A percentile compares a stretch with the other conserved stretches of the same genome.
Conservation (phyloP, 1,284 basidiomycete species). For the Fomes fomentarius region DNA sequence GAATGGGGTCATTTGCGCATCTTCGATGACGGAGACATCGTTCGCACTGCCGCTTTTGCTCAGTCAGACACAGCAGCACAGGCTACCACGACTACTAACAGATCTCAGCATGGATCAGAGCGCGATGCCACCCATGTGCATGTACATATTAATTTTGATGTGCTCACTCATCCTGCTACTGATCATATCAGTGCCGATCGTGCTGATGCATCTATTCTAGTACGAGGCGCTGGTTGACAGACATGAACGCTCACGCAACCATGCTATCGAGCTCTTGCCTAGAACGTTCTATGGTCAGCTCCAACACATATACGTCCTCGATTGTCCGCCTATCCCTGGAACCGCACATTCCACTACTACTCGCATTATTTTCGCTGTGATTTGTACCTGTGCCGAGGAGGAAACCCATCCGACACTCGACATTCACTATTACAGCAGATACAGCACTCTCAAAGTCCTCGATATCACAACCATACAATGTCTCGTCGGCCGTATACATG, state of each 20-base stretch:
- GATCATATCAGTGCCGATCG: too few relatives aligned
- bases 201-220: background rate
- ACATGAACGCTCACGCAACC: constrained; percentile 1
- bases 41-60: too few relatives aligned
- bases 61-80: too few relatives aligned
- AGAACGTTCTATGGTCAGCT: constrained; percentile 18
- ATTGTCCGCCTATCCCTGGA: background rate
- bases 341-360: background rate
- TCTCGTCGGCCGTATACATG: constrained; percentile 10
- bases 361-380: constrained; percentile 1
- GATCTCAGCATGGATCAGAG: too few relatives aligned
- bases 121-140: constrained; percentile 8
- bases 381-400: background rate
- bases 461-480: constrained; percentile 17
- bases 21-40: too few relatives aligned
- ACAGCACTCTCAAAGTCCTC: background rate
- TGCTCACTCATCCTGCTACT: too few relatives aligned
- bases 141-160: constrained; percentile 1
- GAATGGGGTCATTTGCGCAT: too few relatives aligned
- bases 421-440: constrained; percentile 15
- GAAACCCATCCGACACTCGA: constrained; percentile 3
- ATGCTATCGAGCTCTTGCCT: background rate
- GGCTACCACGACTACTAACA: too few relatives aligned
- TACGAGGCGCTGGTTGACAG: constrained; percentile 1
- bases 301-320: background rate